Evolutionary conservation across 108 stramenopile genomes (phyloP), one percentile per base, ranked within the genome.

Genomic region (Skeletonema menzelii): DNA sequence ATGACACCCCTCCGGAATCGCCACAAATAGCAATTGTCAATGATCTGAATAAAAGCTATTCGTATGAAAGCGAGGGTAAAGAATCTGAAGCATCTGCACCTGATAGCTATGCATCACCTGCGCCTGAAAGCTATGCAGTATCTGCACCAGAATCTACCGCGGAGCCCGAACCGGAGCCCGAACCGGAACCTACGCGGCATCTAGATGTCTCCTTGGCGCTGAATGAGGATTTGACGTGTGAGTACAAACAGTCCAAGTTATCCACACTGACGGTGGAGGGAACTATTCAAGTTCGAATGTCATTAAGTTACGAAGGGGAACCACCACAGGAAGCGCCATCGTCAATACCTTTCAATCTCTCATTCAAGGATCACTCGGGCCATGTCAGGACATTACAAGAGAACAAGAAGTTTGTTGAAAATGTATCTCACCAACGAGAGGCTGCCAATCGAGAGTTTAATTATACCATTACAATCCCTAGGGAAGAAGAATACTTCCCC

Each of bases 141-240:
- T 34, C 59, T 60, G 37, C 59, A 31, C 32, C 34, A 11, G 59
- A 60, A 60, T 35, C 59, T 26, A 24, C 20, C 12, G 30, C 30
- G 28, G 59, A 53, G 49, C 49, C 49, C 5, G 49, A 53, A 7
- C 40, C 63, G 19, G 70, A 71, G 8, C 40, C 31, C 3, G 56
- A 76, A 11, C 40, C 22, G n/a, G 69, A 69, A 31, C 59, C 68
- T 10, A 28, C 60, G 14, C 24, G 66, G 26, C 31, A 75, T 19
- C 66, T 84, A 32, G 65, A 76, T 26, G 62, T 82, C n/a, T 65
- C 64, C 57, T 31, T 85, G 72, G 94, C 94, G 2, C 70, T 95
- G 60, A 95, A 91, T 69, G 94, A 95, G 80, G 94, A 95, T 77
- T 59, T 95, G 27, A 88, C 90, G 20, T 95, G 94, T 71, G 89